phyloP scores from a whole-genome alignment of 176 grass and related monocot genomes.

The Carex kokanica region DNA sequence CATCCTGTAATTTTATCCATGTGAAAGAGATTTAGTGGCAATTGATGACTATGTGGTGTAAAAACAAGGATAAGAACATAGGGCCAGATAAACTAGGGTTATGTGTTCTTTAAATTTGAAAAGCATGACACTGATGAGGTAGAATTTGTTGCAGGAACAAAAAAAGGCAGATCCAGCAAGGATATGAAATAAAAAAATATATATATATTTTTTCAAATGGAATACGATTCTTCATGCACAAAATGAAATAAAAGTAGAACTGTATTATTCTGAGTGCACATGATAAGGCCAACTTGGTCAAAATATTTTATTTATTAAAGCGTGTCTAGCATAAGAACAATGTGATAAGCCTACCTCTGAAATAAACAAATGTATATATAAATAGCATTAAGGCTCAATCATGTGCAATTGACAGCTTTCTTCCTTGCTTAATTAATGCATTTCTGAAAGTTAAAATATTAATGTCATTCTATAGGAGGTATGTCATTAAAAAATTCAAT shows the following conservation, averaged over 20 bases:
- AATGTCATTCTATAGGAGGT: neutral
- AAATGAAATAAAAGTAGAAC: neutral
- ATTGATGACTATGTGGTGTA: neutral
- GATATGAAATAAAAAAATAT: neutral
- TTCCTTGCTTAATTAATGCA: neutral
- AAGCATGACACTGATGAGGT: neutral
- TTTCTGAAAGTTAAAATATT: neutral
- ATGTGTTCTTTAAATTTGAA: neutral
- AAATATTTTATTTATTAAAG: constrained; percentile 10
- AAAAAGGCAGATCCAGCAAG: neutral
- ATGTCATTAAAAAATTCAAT: constrained; percentile 2
- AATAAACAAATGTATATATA: constrained; percentile 4
- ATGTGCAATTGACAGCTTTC: neutral
- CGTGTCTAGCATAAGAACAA: neutral
- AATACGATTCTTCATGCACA: neutral
- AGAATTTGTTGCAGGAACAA: neutral
- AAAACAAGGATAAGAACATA: neutral
- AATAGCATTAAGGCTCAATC: neutral
- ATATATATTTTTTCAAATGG: neutral
- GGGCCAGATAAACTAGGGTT: too few species aligned
- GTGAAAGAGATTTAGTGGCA: neutral
- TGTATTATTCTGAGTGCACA: neutral
- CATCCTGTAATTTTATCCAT: constrained; percentile 45
- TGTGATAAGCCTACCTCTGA: neutral
- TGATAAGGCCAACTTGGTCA: neutral